phyloP scores from a whole-genome alignment of 768 basidiomycete genomes.

The Lentinula boryana region DNA sequence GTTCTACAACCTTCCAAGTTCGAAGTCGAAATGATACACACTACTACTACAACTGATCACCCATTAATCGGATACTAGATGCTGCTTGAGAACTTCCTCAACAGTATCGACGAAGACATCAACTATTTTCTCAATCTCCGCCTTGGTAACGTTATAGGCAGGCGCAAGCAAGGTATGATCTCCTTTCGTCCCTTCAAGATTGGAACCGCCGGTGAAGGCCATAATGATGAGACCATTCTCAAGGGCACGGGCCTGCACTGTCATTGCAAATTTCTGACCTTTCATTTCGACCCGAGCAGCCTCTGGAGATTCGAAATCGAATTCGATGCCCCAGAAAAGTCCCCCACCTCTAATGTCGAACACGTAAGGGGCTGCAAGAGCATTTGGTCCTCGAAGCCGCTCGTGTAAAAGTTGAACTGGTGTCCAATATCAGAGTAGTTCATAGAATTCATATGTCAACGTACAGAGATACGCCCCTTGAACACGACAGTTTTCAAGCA shows the following conservation, averaged over 20 bases:
- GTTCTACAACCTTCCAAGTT: not conserved
- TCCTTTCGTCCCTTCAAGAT: slow-evolving; percentile 65
- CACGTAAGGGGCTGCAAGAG: slow-evolving; percentile 56
- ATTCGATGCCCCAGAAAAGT: slow-evolving; percentile 81
- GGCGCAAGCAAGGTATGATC: slow-evolving; percentile 71
- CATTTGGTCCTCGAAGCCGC: slow-evolving; percentile 48
- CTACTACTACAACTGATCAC: too few species aligned
- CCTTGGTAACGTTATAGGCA: slow-evolving; percentile 69
- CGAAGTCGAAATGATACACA: not conserved
- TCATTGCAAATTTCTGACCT: slow-evolving; percentile 54
- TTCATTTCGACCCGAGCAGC: slow-evolving; percentile 42
- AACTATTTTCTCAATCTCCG: slow-evolving; percentile 66
- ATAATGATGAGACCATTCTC: slow-evolving; percentile 65
- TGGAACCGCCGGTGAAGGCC: slow-evolving; percentile 67
- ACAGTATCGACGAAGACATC: slow-evolving; percentile 59
- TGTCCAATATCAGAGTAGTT: not conserved
- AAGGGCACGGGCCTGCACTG: slow-evolving; percentile 65
- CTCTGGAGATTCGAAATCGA: slow-evolving; percentile 52
- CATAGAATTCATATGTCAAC: not conserved
- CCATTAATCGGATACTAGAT: slow-evolving; percentile 15
- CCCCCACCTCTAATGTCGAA: slow-evolving; percentile 84
- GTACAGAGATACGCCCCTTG: slow-evolving; percentile 39
- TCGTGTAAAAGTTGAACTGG: slow-evolving; percentile 44
- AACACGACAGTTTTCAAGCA: slow-evolving; percentile 57
- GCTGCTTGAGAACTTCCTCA: slow-evolving; percentile 52